phyloP scores from a whole-genome alignment of 225 moss, liverwort and hornwort species.

The Bryoerythrophyllum caledonicum region DNA sequence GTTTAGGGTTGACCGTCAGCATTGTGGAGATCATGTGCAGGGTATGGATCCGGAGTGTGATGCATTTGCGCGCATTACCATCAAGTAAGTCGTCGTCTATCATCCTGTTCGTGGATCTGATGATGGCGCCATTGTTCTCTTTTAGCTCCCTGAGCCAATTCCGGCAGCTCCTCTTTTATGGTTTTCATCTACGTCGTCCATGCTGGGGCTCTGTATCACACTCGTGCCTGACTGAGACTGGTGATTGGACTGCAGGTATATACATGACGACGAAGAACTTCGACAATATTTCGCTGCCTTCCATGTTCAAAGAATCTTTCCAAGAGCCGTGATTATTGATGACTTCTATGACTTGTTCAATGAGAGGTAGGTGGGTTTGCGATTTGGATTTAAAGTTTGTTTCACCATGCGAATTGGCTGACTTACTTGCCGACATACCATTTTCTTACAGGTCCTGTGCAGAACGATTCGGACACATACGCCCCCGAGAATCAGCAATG shows the following conservation, averaged over 20 bases:
- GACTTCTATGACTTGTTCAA: constrained; percentile 78
- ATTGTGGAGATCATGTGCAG: constrained; percentile 46
- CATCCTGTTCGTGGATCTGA: background rate
- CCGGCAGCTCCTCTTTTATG: background rate
- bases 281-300: constrained; percentile 92
- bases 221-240: background rate
- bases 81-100: constrained; percentile 69
- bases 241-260: constrained; percentile 53
- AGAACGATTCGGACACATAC: constrained; percentile 54
- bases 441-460: constrained; percentile 39
- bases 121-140: background rate
- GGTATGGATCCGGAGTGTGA: constrained; percentile 65
- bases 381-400: constrained; percentile 2
- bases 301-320: constrained; percentile 68
- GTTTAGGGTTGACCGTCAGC: background rate
- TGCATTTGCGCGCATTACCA: constrained; percentile 73
- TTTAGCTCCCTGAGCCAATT: background rate
- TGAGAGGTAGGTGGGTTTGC: constrained; percentile 44
- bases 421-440: constrained; percentile 14
- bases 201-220: background rate
- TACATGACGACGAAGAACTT: constrained; percentile 73
- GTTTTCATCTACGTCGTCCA: constrained; percentile 2
- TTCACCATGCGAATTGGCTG: background rate
- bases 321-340: constrained; percentile 84
- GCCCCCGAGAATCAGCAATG: constrained; percentile 69